Conservation (phyloP, 2,329 filamentous ascomycete genomes). For the Colletotrichum orchidophilum region DNA sequence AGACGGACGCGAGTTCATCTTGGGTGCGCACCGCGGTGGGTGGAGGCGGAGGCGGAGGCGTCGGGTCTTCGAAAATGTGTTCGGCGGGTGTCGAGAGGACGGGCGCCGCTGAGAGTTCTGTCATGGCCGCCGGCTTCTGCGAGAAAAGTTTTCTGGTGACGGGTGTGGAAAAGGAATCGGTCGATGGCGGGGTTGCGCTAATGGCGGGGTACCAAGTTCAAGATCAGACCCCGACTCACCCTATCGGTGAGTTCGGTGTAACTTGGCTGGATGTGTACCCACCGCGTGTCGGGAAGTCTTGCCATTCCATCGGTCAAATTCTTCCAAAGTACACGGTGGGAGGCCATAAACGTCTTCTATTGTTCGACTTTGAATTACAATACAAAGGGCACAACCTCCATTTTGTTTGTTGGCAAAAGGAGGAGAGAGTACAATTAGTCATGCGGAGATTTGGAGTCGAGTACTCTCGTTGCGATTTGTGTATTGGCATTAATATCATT, state of each 20-base stretch:
- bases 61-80: slow-evolving; percentile 63
- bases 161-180: neutral
- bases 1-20: slow-evolving; percentile 78
- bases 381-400: neutral
- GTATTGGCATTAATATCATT: neutral
- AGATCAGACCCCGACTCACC: neutral
- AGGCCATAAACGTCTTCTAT: neutral
- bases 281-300: neutral
- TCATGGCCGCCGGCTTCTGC: slow-evolving; percentile 8
- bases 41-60: slow-evolving; percentile 41
- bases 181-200: slow-evolving; percentile 14
- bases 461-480: neutral
- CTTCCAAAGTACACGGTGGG: neutral
- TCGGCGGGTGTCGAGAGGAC: slow-evolving; percentile 73
- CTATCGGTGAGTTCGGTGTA: neutral
- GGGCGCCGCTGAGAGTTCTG: slow-evolving; percentile 61
- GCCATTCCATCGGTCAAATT: neutral
- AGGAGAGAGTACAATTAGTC: neutral
- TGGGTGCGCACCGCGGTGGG: slow-evolving; percentile 55
- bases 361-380: neutral
- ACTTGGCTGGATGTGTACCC: neutral
- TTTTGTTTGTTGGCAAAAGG: neutral
- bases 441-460: neutral
- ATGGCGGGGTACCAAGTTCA: slow-evolving; percentile 5
- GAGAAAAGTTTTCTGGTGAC: neutral